phyloP scores from a whole-genome alignment of 129 eudicot species.

The Rutidosis leptorrhynchoides region DNA sequence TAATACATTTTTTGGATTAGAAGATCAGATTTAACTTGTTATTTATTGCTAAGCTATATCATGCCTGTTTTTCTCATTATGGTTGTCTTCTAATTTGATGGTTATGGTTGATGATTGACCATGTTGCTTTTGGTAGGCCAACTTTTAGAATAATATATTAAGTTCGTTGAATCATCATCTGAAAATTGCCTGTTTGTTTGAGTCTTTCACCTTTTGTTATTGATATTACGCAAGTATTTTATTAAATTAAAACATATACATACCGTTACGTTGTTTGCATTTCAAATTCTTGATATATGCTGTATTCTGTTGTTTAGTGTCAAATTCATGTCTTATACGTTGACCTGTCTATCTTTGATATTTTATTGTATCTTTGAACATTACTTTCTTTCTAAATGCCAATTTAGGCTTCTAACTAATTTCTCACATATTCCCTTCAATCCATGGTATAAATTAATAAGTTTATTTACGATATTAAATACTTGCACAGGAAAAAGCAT shows the following conservation, averaged over 20 bases:
- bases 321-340: constrained; percentile 16
- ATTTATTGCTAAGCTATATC: too few species aligned
- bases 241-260: constrained; percentile 10
- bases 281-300: constrained; percentile 23
- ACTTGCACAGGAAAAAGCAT: constrained; percentile 24
- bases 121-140: constrained; percentile 18
- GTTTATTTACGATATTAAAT: constrained; percentile 15
- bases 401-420: constrained; percentile 26
- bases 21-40: background rate
- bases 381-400: constrained; percentile 23
- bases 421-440: background rate
- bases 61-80: too few species aligned
- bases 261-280: constrained; percentile 25
- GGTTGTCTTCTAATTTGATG: constrained; percentile 5
- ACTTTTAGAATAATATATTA: constrained; percentile 17
- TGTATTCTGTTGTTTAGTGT: constrained; percentile 21
- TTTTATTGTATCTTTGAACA: background rate
- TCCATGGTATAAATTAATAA: constrained; percentile 14
- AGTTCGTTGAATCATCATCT: constrained; percentile 11
- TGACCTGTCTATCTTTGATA: constrained; percentile 11
- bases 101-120: constrained; percentile 15
- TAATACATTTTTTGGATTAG: background rate
- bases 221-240: constrained; percentile 5
- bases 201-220: constrained; percentile 10
- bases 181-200: constrained; percentile 16